Conservation (phyloP, 495 filamentous ascomycete genomes). For the Pyronema domesticum region DNA sequence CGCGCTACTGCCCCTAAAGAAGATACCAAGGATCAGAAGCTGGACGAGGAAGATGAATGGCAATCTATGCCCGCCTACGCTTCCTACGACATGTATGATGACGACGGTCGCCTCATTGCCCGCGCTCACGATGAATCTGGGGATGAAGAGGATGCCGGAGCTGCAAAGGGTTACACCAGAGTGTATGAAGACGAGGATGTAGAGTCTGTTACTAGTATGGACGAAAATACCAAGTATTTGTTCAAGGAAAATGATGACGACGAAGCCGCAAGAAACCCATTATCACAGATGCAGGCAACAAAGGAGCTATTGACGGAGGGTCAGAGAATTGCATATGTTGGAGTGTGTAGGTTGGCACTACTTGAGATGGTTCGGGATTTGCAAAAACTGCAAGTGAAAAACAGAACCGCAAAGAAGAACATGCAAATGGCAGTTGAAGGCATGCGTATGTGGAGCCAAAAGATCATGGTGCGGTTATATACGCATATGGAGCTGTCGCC, state of each 20-base stretch:
- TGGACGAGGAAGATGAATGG: conserved; percentile 51
- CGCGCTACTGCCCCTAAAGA: background rate
- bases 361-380: conserved; percentile 54
- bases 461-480: conserved; percentile 89
- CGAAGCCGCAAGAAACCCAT: conserved; percentile 63
- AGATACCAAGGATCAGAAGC: conserved; percentile 24
- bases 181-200: conserved; percentile 89
- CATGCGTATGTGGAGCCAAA: conserved; percentile 90
- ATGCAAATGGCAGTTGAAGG: conserved; percentile 50
- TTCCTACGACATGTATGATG: conserved; percentile 85
- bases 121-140: conserved; percentile 53
- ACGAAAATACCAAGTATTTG: conserved; percentile 90
- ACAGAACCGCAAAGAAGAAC: conserved; percentile 46
- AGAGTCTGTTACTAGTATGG: conserved; percentile 83
- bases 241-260: conserved; percentile 62
- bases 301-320: conserved; percentile 90
- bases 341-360: conserved; percentile 62
- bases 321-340: conserved; percentile 92
- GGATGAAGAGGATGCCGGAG: conserved; percentile 60
- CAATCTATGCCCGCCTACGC: conserved; percentile 86
- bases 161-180: conserved; percentile 83
- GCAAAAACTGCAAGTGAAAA: conserved; percentile 36
- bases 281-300: conserved; percentile 85
- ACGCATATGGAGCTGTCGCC: conserved; percentile 87
- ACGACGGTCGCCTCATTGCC: conserved; percentile 73